Percentiles rank a stretch among this genome's conserved stretches.
phyloP scores from a whole-genome alignment of 2,329 filamentous ascomycete genomes.

The Mycosphaerelloides madeirae region DNA sequence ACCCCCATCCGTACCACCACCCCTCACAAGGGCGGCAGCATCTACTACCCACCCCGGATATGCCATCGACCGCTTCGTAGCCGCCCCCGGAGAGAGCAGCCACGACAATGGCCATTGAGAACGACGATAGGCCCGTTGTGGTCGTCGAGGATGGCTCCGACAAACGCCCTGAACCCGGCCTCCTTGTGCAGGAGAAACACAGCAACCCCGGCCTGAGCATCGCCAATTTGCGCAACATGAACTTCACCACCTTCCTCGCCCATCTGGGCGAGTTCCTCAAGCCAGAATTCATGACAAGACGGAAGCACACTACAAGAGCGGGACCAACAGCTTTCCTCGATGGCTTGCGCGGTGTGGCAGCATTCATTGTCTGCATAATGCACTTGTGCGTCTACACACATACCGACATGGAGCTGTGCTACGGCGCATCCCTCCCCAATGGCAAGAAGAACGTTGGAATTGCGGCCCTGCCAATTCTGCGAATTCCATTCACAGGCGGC shows the following conservation, averaged over 20 bases:
- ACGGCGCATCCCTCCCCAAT: constrained; percentile 17
- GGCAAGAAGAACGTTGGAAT: constrained; percentile 42
- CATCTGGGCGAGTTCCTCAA: constrained; percentile 5
- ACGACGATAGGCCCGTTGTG: too few species aligned
- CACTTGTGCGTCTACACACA: constrained; percentile 56
- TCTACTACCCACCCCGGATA: too few species aligned
- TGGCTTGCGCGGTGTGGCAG: constrained; percentile 61
- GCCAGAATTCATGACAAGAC: constrained; percentile 13
- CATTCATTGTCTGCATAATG: constrained; percentile 60
- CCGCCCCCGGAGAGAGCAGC: too few species aligned
- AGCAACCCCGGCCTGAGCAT: too few species aligned
- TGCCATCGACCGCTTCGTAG: too few species aligned
- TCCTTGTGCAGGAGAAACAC: too few species aligned
- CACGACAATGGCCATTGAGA: too few species aligned
- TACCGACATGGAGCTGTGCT: constrained; percentile 41
- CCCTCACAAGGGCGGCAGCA: too few species aligned
- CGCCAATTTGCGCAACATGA: too few species aligned
- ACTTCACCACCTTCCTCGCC: constrained; percentile 1
- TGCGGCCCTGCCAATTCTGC: constrained; percentile 52
- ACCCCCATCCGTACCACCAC: too few species aligned
- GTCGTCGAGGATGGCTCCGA: too few species aligned
- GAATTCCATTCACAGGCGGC: constrained; percentile 57
- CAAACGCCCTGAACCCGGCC: too few species aligned
- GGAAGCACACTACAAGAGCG: constrained; percentile 2
- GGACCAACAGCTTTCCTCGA: constrained; percentile 54